Conservation (phyloP, 352 stramenopile genomes). For the Pythium angustatum region DNA sequence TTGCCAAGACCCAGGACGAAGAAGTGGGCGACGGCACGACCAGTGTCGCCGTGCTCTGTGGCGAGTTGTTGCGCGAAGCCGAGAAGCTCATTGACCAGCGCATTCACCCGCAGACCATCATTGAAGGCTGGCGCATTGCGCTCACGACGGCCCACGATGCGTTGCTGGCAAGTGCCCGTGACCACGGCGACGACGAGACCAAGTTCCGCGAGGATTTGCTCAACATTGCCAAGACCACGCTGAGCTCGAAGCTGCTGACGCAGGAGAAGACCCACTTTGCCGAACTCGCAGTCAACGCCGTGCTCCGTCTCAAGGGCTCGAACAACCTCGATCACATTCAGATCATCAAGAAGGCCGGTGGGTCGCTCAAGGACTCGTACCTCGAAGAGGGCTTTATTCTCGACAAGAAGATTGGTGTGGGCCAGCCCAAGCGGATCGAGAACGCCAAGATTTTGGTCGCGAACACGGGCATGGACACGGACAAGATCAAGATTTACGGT, state of each 20-base stretch:
- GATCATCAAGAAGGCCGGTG: constrained; percentile 98
- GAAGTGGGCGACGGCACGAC: constrained; percentile 99
- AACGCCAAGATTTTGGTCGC: constrained; percentile 99
- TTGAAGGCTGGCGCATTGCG: constrained; percentile 96
- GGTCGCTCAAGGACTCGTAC: constrained; percentile 96
- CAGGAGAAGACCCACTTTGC: constrained; percentile 98
- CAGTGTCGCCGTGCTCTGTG: constrained; percentile 94
- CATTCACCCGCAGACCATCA: constrained; percentile 99
- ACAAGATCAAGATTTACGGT: constrained; percentile 99
- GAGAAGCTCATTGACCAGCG: constrained; percentile 95
- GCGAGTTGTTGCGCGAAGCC: constrained; percentile 96
- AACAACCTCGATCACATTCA: constrained; percentile 99
- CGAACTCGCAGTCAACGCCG: constrained; percentile 95
- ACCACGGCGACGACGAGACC: constrained; percentile 76
- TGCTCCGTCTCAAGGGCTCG: constrained; percentile 94
- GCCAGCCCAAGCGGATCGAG: constrained; percentile 96
- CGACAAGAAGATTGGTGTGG: constrained; percentile 96
- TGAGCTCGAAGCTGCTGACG: constrained; percentile 98
- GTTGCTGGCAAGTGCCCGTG: constrained; percentile 82
- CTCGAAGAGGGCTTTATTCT: constrained; percentile 98
- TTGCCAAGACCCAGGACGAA: constrained; percentile 98
- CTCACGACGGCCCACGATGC: constrained; percentile 87
- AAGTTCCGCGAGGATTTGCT: constrained; percentile 96
- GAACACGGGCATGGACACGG: constrained; percentile 99
- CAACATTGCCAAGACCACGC: constrained; percentile 97